phyloP scores from a whole-genome alignment of 2,329 filamentous ascomycete species.

The Xylariaceae sp. region DNA sequence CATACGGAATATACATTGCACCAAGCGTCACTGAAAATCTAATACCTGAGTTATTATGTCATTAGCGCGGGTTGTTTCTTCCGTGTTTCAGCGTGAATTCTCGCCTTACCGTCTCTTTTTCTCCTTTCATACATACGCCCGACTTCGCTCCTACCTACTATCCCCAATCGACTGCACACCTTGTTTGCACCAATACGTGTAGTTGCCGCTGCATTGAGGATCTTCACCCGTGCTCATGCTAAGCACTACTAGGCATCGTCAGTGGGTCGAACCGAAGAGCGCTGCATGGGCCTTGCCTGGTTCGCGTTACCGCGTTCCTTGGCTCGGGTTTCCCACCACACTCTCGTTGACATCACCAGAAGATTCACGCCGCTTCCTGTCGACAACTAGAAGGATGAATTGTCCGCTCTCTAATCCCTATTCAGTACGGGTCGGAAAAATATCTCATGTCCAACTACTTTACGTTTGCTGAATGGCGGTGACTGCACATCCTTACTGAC shows the following conservation, averaged over 20 bases:
- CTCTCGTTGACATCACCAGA: conserved; percentile 5
- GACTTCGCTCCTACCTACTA: neutral
- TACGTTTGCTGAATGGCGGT: conserved; percentile 5
- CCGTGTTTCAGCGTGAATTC: no score
- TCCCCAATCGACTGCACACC: neutral
- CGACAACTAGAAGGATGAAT: neutral
- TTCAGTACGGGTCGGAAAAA: conserved; percentile 4
- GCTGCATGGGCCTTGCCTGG: conserved; percentile 6
- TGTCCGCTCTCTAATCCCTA: conserved; percentile 7
- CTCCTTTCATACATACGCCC: no score
- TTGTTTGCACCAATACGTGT: neutral
- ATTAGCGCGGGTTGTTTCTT: no score
- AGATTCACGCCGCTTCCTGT: conserved; percentile 1
- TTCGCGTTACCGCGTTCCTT: conserved; percentile 9
- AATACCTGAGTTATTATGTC: no score
- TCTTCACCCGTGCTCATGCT: conserved; percentile 9
- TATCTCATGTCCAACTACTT: conserved; percentile 3
- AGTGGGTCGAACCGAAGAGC: conserved; percentile 18
- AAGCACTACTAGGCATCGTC: conserved; percentile 8
- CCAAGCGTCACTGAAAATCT: no score
- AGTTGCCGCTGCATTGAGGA: neutral
- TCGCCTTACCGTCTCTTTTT: no score
- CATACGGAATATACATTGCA: no score
- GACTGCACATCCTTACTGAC: no score
- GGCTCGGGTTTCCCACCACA: conserved; percentile 1